phyloP scores from a whole-genome alignment of 805 yeast species.

The Saturnispora kantuleensis region DNA sequence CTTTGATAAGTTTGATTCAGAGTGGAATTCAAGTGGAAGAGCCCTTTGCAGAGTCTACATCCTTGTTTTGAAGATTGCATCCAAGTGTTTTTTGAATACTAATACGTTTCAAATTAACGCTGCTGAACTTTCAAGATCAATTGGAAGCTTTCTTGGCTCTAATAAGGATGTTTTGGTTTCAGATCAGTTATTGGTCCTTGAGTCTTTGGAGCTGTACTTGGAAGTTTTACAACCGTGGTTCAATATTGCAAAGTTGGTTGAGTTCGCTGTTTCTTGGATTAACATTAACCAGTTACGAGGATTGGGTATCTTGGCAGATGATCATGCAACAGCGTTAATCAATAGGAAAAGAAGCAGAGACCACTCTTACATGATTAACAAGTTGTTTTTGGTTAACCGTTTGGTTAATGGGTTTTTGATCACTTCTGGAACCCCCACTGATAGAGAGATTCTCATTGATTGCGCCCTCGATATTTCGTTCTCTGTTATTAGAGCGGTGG shows the following conservation, averaged over 20 bases:
- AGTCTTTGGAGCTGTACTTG: conserved; percentile 47
- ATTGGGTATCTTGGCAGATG: conserved; percentile 33
- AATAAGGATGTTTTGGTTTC: conserved; percentile 38
- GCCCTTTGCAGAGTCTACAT: conserved; percentile 53
- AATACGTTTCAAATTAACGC: conserved; percentile 16
- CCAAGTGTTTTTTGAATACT: conserved; percentile 10
- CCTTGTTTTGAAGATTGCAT: conserved; percentile 37
- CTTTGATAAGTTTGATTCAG: conserved; percentile 38
- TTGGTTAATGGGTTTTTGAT: conserved; percentile 34
- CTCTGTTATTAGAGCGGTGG: conserved; percentile 42
- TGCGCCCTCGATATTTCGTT: conserved; percentile 46
- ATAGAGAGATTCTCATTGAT: conserved; percentile 19
- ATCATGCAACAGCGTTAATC: conserved; percentile 19
- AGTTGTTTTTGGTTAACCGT: conserved; percentile 52
- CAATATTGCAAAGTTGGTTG: conserved; percentile 31
- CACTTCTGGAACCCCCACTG: conserved; percentile 9
- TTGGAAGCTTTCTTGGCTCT: conserved; percentile 36
- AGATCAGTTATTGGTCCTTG: conserved; percentile 57
- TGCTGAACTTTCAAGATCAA: conserved; percentile 24
- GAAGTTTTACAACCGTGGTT: conserved; percentile 32
- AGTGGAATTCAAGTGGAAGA: conserved; percentile 56
- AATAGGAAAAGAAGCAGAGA: conserved; percentile 37
- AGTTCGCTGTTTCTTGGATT: conserved; percentile 35
- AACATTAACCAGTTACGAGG: conserved; percentile 51
- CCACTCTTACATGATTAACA: conserved; percentile 45